phyloP scores from a whole-genome alignment of 345 rosid species.

The Eucalyptus regnans region DNA sequence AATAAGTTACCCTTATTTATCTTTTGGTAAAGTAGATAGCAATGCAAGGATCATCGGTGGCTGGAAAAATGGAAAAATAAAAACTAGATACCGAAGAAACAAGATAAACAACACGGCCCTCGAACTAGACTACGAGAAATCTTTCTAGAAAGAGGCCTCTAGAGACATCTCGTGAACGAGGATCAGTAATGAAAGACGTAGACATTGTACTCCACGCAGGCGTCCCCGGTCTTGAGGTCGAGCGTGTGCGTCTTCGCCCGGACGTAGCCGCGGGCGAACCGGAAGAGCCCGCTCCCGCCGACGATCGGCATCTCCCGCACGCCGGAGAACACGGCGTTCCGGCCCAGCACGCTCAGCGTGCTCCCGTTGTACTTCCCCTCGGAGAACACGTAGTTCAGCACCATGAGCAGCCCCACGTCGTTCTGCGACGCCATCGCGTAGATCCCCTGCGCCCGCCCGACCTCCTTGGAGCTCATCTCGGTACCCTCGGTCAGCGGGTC shows the following conservation, averaged over 20 bases:
- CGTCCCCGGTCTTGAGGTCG: conserved; percentile 4
- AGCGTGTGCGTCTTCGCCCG: conserved; percentile 20
- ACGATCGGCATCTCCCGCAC: conserved; percentile 50
- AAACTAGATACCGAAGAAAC: not conserved
- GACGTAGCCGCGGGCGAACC: conserved; percentile 47
- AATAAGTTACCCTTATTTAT: not conserved
- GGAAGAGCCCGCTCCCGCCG: conserved; percentile 56
- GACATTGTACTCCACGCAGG: conserved; percentile 25
- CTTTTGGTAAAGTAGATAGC: not conserved
- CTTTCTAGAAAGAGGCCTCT: not conserved
- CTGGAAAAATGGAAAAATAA: not conserved
- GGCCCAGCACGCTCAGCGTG: conserved; percentile 30
- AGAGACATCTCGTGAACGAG: not conserved
- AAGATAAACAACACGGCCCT: not conserved
- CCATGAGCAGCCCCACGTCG: conserved; percentile 24
- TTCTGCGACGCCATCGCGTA: conserved; percentile 23
- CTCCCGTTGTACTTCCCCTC: conserved; percentile 61
- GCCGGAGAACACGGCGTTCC: conserved; percentile 14
- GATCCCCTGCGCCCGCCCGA: conserved; percentile 53
- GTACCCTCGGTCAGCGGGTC: conserved; percentile 36
- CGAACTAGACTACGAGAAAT: not conserved
- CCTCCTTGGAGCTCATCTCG: conserved; percentile 22
- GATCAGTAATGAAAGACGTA: conserved; percentile 29
- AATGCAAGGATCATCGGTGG: not conserved
- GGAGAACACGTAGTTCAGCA: conserved; percentile 35